Base-by-base conservation (phyloP, 2,329 filamentous ascomycete species). In the Stagonosporopsis cucurbitacearum region DNA sequence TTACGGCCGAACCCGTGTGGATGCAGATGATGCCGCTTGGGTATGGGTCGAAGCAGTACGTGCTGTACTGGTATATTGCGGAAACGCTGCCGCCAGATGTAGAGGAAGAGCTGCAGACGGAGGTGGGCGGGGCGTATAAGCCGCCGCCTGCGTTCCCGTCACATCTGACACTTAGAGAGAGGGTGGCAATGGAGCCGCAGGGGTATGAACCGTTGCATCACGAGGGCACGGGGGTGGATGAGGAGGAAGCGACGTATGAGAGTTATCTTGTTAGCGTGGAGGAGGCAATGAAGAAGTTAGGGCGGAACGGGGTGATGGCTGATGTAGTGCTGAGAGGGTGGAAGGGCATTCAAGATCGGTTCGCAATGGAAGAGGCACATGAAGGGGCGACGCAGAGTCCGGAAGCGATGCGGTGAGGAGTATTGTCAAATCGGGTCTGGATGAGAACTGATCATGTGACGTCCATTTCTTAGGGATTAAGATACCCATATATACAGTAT, bases 181-280 rank as follows among this genome's bases (percentile, higher is more conserved):
- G 80, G 25, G 59, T 80, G 1, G 62, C 45, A 23, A 54, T 74
- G 62, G 80, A 82, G 55, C 63, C 65, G 2, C 63, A 73, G 44
- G 74, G 71, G 5, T 81, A 81, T 56, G 76, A 79, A 66, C 81
- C 80, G 1, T 42, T 74, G 11, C 68, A 76, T 58, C 79, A 82
- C 62, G 73, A 77, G 56, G 76, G 75, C 3, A 82, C 80, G 6
- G 80, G 80, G 0, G 80, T 82, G 0, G 75, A 82, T 64, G 75
- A 74, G 20, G 78, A 80, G 46, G 81, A 83, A 62, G 62, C 64
- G 32, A 62, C 73, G 51, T 83, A 82, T 64, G 60, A 75, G 57
- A 77, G 75, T 45, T 64, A 72, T 44, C 57, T 83, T 37, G 54
- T 82, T 43, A 63, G 72, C 2, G 66, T 82, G 1, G 73, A 77